Conservation (phyloP, 768 basidiomycete species). For the Lanmaoa rubissima region DNA sequence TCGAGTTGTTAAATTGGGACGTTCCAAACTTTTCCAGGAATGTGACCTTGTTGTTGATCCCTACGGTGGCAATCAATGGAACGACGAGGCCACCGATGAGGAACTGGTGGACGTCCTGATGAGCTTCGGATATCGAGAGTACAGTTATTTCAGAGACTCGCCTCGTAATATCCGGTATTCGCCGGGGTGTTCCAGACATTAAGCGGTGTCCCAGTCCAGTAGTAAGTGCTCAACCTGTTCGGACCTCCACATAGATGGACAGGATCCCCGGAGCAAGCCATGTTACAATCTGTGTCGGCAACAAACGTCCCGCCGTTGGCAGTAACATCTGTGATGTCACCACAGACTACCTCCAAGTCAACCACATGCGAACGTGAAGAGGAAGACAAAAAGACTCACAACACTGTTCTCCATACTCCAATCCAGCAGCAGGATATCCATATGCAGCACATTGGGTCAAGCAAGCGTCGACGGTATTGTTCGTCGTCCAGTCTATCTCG, state of each 20-base stretch:
- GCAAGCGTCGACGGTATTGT: slow-evolving; percentile 65
- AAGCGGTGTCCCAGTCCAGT: slow-evolving; percentile 47
- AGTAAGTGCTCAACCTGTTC: slow-evolving; percentile 51
- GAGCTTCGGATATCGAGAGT: background rate
- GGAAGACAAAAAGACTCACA: slow-evolving; percentile 44
- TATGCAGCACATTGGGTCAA: slow-evolving; percentile 66
- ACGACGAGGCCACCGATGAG: slow-evolving; percentile 61
- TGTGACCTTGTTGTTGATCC: slow-evolving; percentile 78
- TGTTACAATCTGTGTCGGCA: slow-evolving; percentile 39
- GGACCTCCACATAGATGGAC: slow-evolving; percentile 65
- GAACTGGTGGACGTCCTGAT: slow-evolving; percentile 30
- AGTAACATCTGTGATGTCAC: slow-evolving; percentile 57
- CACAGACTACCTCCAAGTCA: slow-evolving; percentile 51
- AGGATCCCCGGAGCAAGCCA: slow-evolving; percentile 69
- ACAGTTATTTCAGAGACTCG: slow-evolving; percentile 25
- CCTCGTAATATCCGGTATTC: slow-evolving; percentile 71
- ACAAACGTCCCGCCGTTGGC: slow-evolving; percentile 31
- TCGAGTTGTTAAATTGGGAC: slow-evolving; percentile 57
- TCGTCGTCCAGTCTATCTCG: slow-evolving; percentile 54
- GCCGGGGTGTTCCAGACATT: slow-evolving; percentile 64
- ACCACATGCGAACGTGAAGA: too few relatives aligned
- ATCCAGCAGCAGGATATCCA: slow-evolving; percentile 69
- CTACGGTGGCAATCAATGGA: slow-evolving; percentile 71
- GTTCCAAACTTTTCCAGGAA: slow-evolving; percentile 78
- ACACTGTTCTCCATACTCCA: slow-evolving; percentile 72